Base-by-base conservation (phyloP, 2,329 filamentous ascomycete genomes). In the Beauveria sp. region DNA sequence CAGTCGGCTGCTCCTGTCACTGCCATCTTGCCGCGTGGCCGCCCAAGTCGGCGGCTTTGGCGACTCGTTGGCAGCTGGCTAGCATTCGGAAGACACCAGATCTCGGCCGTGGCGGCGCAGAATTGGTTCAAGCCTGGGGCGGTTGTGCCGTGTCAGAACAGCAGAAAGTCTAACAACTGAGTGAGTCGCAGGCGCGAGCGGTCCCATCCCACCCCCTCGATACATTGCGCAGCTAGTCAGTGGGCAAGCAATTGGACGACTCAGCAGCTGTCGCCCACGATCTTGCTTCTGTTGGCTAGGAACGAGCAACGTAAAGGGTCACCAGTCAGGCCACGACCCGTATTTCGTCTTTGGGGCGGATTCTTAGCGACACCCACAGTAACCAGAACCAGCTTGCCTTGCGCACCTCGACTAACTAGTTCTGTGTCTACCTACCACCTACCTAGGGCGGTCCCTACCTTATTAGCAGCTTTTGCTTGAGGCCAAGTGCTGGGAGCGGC, bases 401-500 rank as follows among this genome's bases (percentile, higher is more conserved):
- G 20, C 30, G 20, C 18, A 47, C 43, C 45, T 42, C 30, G n/a
- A 58, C 55, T n/a, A n/a, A n/a, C n/a, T 58, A 58, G 55, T 42
- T 38, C 14, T 62, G 38, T 40, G 55, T 14, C 55, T 58, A 49
- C 43, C 22, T 49, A 40, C 26, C 55, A 49, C 43, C 22, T 49
- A 40, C 26, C 55, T 40, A 58, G 55, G 60, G 57, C 38, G 57
- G 56, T 38, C 62, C 50, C 62, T 63, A 54, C 45, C 53, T 61
- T 60, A 53, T 51, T 67, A 38, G 52, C 52, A 54, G 20, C 69
- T 42, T 47, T 42, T 38, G 20, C 57, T 45, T 40, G 49, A 34
- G 43, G 40, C 49, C 69, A 70, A 68, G 70, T 66, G 67, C 69
- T 74, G 72, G 71, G 71, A 73, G 69, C 71, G 72, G 70, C 72